Evolutionary conservation across 116 monocot genomes (phyloP).

Genomic region (Trichopus zeylanicus): DNA sequence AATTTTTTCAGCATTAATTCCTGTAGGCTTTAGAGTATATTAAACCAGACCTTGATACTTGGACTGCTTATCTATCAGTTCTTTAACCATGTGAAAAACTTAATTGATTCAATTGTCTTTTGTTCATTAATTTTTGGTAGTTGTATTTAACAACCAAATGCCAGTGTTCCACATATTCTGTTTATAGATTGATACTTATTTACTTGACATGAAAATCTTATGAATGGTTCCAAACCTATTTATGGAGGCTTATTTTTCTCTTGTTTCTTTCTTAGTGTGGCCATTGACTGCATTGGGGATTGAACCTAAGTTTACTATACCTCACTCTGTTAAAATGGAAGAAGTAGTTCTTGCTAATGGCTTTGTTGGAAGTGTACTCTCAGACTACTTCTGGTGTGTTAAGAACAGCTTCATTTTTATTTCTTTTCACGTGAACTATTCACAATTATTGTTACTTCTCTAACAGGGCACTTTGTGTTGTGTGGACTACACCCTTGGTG

Average conservation of each 20-base stretch:
- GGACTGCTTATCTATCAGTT: too few species aligned
- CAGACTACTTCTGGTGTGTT: slow-evolving; percentile 93
- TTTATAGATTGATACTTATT: neutral
- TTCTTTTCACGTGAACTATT: neutral
- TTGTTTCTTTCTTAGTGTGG: slow-evolving; percentile 47
- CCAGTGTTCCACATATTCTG: too few species aligned
- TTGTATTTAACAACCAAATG: too few species aligned
- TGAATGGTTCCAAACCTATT: too few species aligned
- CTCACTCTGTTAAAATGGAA: slow-evolving; percentile 82
- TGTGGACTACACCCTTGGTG: slow-evolving; percentile 96
- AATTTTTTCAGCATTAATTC: too few species aligned
- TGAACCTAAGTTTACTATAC: slow-evolving; percentile 85
- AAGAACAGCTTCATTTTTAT: neutral
- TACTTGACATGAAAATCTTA: neutral
- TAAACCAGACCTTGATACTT: too few species aligned
- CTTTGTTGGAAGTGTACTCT: slow-evolving; percentile 86
- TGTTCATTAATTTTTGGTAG: too few species aligned
- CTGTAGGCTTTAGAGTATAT: too few species aligned
- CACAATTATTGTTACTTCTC: neutral
- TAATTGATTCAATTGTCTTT: too few species aligned
- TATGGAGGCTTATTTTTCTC: neutral
- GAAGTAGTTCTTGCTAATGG: slow-evolving; percentile 93
- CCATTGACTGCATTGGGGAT: slow-evolving; percentile 81
- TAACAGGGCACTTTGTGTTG: slow-evolving; percentile 86
- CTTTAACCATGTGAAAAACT: too few species aligned